These are phyloP conservation scores for Aspergillus carlsbadensis DNA, from an alignment of 495 filamentous ascomycete species.

Conservation along the genomic window DNA sequence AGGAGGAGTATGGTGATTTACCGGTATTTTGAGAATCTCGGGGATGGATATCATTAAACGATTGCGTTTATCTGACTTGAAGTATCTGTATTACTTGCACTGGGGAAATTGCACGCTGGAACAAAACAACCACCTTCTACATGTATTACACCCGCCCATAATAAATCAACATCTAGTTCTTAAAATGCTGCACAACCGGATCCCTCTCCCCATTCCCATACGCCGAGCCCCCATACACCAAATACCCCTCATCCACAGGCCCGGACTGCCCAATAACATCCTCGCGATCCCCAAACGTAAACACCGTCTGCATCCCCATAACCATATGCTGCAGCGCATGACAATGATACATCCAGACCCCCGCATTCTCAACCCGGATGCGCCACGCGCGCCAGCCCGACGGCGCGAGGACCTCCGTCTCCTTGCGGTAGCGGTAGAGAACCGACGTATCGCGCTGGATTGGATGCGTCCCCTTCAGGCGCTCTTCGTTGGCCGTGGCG, in stretches of 20 bases:
- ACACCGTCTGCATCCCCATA: constrained; percentile 55
- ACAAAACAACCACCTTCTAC: too few species aligned
- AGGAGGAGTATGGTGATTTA: constrained; percentile 55
- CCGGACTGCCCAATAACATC: constrained; percentile 38
- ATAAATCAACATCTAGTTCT: neutral
- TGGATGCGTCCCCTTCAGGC: constrained; percentile 40
- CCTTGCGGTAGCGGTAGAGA: constrained; percentile 46
- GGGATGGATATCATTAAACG: too few species aligned
- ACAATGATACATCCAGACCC: constrained; percentile 66
- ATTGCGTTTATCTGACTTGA: too few species aligned
- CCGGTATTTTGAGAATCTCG: constrained; percentile 40
- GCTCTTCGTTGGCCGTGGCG: constrained; percentile 48
- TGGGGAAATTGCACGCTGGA: too few species aligned
- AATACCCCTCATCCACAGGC: constrained; percentile 44
- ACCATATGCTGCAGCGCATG: constrained; percentile 58
- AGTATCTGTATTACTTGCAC: too few species aligned
- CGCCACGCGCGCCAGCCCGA: constrained; percentile 61
- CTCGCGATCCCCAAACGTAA: constrained; percentile 48
- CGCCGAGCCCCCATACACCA: constrained; percentile 49
- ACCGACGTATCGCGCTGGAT: constrained; percentile 55
- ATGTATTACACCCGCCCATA: too few species aligned
- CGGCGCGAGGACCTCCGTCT: constrained; percentile 33
- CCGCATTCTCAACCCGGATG: constrained; percentile 47
- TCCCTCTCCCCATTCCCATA: constrained; percentile 46
- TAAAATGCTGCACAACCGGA: constrained; percentile 25